These are phyloP conservation scores for Fagus sylvatica DNA, from an alignment of 306 rosid genomes.

Conservation along the genomic window DNA sequence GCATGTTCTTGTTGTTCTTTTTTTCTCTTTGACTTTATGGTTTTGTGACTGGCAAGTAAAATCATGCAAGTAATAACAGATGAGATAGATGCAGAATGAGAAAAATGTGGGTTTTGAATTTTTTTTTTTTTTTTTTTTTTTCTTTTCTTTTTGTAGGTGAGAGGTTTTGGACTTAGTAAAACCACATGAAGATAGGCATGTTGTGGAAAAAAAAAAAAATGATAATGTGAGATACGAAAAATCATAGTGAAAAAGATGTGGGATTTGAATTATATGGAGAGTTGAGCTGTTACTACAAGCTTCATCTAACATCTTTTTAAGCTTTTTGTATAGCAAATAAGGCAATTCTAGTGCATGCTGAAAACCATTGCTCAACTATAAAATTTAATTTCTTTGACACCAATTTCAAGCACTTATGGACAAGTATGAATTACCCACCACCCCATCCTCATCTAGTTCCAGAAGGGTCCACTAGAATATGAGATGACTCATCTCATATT, in stretches of 20 bases:
- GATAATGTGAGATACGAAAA: not conserved
- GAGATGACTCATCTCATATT: not conserved
- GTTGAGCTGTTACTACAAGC: slow-evolving; percentile 33
- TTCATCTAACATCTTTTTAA: slow-evolving; percentile 1
- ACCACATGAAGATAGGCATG: not conserved
- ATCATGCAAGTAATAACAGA: not conserved
- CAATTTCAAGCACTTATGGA: slow-evolving; percentile 14
- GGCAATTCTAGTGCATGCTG: slow-evolving; percentile 28
- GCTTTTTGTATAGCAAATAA: slow-evolving; percentile 26
- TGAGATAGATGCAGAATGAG: not conserved
- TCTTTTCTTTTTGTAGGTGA: not conserved
- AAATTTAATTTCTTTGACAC: not conserved
- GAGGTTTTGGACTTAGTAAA: not conserved
- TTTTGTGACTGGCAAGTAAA: not conserved
- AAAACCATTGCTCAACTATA: slow-evolving; percentile 40
- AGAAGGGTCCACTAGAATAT: too few species aligned
- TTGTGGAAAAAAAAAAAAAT: not conserved
- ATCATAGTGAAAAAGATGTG: slow-evolving; percentile 35
- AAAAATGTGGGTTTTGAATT: not conserved
- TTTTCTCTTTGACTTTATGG: not conserved
- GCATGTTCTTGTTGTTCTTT: not conserved
- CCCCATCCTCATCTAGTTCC: not conserved
- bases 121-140: too few species aligned
- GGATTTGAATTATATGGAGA: slow-evolving; percentile 34
- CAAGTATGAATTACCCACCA: slow-evolving; percentile 3